A percentile compares a stretch with the other conserved stretches of the same genome.
Conservation (phyloP, 179 eudicot genomes). For the Silene noctiflora region DNA sequence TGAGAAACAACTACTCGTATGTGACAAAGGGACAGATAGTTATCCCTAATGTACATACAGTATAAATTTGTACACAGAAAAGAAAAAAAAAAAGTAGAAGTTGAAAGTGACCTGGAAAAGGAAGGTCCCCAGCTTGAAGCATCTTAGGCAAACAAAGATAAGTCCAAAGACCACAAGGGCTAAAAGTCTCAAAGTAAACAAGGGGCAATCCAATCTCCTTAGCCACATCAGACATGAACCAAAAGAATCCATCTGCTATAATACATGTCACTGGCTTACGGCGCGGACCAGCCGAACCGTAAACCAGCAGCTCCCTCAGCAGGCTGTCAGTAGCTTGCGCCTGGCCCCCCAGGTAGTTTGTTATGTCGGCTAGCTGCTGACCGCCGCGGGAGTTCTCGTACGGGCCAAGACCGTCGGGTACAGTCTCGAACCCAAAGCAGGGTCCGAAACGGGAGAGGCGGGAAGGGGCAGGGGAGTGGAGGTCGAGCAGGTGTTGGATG, state of each 20-base stretch:
- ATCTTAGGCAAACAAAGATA: conserved; percentile 34
- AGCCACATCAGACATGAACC: conserved; percentile 38
- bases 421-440: conserved; percentile 26
- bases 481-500: conserved; percentile 32
- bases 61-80: too few relatives aligned
- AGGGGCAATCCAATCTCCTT: conserved; percentile 35
- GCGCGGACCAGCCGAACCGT: conserved; percentile 11
- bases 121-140: conserved; percentile 39
- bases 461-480: conserved; percentile 18
- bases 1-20: too few relatives aligned
- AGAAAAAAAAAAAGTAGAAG: not conserved
- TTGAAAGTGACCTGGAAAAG: conserved; percentile 36
- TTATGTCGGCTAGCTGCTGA: conserved; percentile 20
- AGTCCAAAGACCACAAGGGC: conserved; percentile 43
- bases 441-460: conserved; percentile 17
- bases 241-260: conserved; percentile 38
- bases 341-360: conserved; percentile 21
- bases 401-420: conserved; percentile 36
- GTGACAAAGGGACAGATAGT: too few relatives aligned
- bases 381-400: conserved; percentile 31
- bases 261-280: conserved; percentile 33
- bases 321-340: conserved; percentile 6
- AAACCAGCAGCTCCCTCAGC: conserved; percentile 28
- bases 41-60: too few relatives aligned
- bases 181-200: conserved; percentile 38